Conservation (phyloP, 1,139 yeast species). For the Candida sanyaensis region DNA sequence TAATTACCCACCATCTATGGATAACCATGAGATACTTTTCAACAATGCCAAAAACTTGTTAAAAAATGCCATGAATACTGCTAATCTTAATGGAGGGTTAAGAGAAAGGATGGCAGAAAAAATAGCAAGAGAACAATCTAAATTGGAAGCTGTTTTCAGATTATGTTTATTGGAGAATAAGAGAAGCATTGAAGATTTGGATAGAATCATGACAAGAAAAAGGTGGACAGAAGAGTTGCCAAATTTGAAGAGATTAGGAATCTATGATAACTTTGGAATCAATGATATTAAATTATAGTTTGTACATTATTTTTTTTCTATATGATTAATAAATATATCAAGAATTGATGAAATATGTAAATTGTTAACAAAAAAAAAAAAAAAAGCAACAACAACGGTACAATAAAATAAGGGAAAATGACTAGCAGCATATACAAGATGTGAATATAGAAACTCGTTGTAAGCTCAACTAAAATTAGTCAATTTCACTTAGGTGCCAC, state of each 20-base stretch:
- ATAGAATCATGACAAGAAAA: constrained; percentile 35
- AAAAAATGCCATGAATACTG: constrained; percentile 48
- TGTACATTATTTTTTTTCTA: not conserved
- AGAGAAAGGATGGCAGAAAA: constrained; percentile 50
- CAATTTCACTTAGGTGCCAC: not conserved
- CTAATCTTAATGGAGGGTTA: constrained; percentile 52
- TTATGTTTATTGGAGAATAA: constrained; percentile 49
- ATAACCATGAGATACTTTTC: constrained; percentile 29
- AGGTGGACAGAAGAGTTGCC: constrained; percentile 35
- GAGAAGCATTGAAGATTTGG: constrained; percentile 33
- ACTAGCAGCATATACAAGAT: too few relatives aligned
- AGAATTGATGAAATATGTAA: too few relatives aligned
- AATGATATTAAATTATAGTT: constrained; percentile 1
- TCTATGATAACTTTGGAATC: constrained; percentile 27
- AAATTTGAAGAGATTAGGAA: constrained; percentile 27
- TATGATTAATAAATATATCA: not conserved
- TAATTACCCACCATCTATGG: constrained; percentile 28
- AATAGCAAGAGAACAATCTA: constrained; percentile 39
- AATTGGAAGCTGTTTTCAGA: constrained; percentile 47
- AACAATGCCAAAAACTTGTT: constrained; percentile 44
- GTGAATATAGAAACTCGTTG: too few relatives aligned
- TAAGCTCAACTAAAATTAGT: too few relatives aligned
- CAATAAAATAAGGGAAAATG: too few relatives aligned
- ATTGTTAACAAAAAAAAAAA: too few relatives aligned
- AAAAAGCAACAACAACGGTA: too few relatives aligned